phyloP scores from a whole-genome alignment of 352 stramenopile genomes.

The Pythium utonaiense region DNA sequence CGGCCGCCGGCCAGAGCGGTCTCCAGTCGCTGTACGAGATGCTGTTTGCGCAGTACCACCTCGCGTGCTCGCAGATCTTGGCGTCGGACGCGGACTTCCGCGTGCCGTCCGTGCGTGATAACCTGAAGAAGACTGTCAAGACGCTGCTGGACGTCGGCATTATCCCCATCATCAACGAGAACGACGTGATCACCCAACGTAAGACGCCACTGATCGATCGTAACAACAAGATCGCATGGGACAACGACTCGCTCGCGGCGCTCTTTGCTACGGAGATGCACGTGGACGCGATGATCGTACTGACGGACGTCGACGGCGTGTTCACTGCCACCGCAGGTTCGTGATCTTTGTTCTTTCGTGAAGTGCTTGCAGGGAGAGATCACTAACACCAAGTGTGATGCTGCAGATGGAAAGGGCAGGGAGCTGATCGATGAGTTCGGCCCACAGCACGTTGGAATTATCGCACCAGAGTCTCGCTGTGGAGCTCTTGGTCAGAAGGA shows the following conservation, averaged over 20 bases:
- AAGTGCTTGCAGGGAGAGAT: too few relatives aligned
- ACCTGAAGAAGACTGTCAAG: constrained; percentile 59
- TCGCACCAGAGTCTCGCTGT: constrained; percentile 52
- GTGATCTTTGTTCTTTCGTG: background rate
- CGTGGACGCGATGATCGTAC: constrained; percentile 72
- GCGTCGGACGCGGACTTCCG: constrained; percentile 78
- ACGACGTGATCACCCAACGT: constrained; percentile 76
- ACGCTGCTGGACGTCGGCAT: constrained; percentile 77
- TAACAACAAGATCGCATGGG: constrained; percentile 66
- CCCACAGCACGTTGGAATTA: constrained; percentile 36
- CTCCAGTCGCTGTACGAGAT: constrained; percentile 86
- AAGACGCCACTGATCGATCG: constrained; percentile 55
- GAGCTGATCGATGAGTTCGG: constrained; percentile 51
- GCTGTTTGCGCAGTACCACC: constrained; percentile 82
- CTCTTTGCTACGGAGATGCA: constrained; percentile 70
- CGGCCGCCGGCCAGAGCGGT: constrained; percentile 66
- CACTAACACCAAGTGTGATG: background rate
- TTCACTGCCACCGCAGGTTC: constrained; percentile 30
- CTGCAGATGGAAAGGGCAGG: constrained; percentile 27
- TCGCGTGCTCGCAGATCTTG: constrained; percentile 79
- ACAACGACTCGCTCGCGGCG: constrained; percentile 82
- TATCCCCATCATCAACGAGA: constrained; percentile 86
- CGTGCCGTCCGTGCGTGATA: constrained; percentile 52
- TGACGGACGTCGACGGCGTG: constrained; percentile 74
- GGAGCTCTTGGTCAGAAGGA: constrained; percentile 68